Conservation (phyloP, 805 yeast genomes). For the Metschnikowia gelsemii region DNA sequence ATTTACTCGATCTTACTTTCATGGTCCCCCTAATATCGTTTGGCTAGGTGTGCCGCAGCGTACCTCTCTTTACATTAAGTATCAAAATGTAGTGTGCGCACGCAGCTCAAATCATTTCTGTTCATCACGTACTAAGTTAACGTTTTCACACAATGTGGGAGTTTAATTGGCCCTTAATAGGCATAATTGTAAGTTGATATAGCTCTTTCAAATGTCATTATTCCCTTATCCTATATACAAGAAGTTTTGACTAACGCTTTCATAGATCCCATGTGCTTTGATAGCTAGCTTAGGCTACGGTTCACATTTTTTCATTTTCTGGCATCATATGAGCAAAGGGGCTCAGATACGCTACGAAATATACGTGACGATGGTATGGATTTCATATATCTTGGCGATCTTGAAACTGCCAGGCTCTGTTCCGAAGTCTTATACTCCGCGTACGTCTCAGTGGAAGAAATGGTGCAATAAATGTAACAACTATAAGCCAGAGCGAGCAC, state of each 20-base stretch:
- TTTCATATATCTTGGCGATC: slow-evolving; percentile 73
- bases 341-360: slow-evolving; percentile 50
- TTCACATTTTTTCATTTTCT: slow-evolving; percentile 56
- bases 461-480: slow-evolving; percentile 72
- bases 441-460: slow-evolving; percentile 53
- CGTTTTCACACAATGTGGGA: slow-evolving; percentile 18
- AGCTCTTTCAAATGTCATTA: too few species aligned
- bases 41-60: too few species aligned
- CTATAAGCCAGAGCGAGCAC: slow-evolving; percentile 80
- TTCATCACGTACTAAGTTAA: background rate
- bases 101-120: background rate
- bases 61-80: too few species aligned
- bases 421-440: slow-evolving; percentile 46
- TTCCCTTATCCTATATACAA: too few species aligned
- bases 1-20: too few species aligned
- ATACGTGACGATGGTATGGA: slow-evolving; percentile 60
- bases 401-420: slow-evolving; percentile 67
- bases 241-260: slow-evolving; percentile 19
- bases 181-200: slow-evolving; percentile 17
- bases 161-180: slow-evolving; percentile 22
- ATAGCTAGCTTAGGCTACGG: slow-evolving; percentile 62
- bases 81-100: slow-evolving; percentile 1
- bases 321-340: slow-evolving; percentile 36
- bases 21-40: too few species aligned
- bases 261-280: slow-evolving; percentile 60